Evolutionary conservation across 2,329 filamentous ascomycete genomes (phyloP).

Genomic region (Cordyceps javanica): DNA sequence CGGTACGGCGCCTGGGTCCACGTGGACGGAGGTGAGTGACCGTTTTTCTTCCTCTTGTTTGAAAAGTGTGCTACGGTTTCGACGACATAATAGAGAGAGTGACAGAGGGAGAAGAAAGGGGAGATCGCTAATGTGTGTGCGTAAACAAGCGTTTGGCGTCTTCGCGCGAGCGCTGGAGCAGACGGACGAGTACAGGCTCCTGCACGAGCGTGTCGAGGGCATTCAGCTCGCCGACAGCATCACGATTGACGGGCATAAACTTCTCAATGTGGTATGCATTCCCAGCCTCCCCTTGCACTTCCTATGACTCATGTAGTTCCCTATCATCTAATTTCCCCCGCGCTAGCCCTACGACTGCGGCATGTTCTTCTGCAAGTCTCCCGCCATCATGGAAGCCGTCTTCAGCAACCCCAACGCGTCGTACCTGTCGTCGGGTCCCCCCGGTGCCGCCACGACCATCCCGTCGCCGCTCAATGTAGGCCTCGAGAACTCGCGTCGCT

Average conservation of each 20-base stretch:
- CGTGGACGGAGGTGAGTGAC: slow-evolving; percentile 62
- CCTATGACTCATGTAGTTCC: background rate
- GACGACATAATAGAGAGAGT: too few relatives aligned
- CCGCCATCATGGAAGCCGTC: slow-evolving; percentile 50
- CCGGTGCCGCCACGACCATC: slow-evolving; percentile 39
- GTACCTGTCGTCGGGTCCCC: slow-evolving; percentile 53
- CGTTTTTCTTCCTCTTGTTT: too few relatives aligned
- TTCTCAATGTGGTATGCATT: slow-evolving; percentile 71
- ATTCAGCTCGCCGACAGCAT: slow-evolving; percentile 83
- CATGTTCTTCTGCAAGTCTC: slow-evolving; percentile 72
- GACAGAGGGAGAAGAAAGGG: background rate
- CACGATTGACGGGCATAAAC: slow-evolving; percentile 79
- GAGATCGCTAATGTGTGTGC: slow-evolving; percentile 6
- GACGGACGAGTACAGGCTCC: slow-evolving; percentile 46
- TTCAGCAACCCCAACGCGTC: slow-evolving; percentile 83
- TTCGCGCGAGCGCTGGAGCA: slow-evolving; percentile 63
- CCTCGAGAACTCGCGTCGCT: slow-evolving; percentile 84
- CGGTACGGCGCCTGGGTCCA: slow-evolving; percentile 78
- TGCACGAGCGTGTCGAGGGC: slow-evolving; percentile 50
- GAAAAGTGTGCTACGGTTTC: too few relatives aligned
- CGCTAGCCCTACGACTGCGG: slow-evolving; percentile 79
- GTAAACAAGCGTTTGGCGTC: slow-evolving; percentile 72
- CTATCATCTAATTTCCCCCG: background rate
- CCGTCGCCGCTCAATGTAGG: slow-evolving; percentile 83
- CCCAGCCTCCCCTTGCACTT: too few relatives aligned